Evolutionary conservation across 345 rosid species (phyloP).

Genomic region (Melaleuca quinquenervia): DNA sequence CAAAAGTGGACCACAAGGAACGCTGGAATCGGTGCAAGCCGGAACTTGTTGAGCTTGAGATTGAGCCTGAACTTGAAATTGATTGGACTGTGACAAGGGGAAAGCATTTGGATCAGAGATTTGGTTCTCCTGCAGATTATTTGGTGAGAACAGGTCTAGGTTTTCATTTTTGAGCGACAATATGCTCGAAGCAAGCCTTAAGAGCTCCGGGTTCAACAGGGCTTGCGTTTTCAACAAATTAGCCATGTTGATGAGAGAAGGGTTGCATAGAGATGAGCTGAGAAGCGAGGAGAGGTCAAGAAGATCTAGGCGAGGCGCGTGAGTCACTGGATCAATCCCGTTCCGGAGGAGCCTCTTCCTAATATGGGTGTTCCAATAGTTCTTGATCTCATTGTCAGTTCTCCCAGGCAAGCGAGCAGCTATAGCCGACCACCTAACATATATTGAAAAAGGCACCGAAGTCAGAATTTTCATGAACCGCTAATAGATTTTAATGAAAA

Average conservation of each 20-base stretch:
- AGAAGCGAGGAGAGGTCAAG: conserved; percentile 66
- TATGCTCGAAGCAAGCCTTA: conserved; percentile 29
- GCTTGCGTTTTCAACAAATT: conserved; percentile 33
- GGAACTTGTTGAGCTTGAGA: conserved; percentile 4
- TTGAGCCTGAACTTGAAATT: conserved; percentile 1
- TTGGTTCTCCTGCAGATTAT: conserved; percentile 16
- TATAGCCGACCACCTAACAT: conserved; percentile 92
- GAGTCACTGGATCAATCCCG: conserved; percentile 95
- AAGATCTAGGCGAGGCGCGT: conserved; percentile 70
- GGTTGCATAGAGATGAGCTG: conserved; percentile 26
- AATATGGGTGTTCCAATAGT: conserved; percentile 91
- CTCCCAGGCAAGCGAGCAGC: conserved; percentile 98
- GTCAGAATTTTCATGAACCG: background rate
- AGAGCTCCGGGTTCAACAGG: conserved; percentile 34
- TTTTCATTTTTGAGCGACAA: conserved; percentile 37
- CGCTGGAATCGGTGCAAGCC: conserved; percentile 8
- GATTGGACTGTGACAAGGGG: background rate
- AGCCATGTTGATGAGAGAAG: conserved; percentile 32
- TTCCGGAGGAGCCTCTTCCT: conserved; percentile 72
- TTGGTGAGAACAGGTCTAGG: conserved; percentile 16
- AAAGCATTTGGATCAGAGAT: conserved; percentile 5
- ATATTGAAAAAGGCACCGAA: background rate
- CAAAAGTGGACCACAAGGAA: background rate
- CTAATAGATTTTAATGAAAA: background rate
- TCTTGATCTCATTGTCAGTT: conserved; percentile 93